Evolutionary conservation across 768 basidiomycete species (phyloP), one percentile per base, ranked within the genome.

Genomic region (Leccinellum luteum): DNA sequence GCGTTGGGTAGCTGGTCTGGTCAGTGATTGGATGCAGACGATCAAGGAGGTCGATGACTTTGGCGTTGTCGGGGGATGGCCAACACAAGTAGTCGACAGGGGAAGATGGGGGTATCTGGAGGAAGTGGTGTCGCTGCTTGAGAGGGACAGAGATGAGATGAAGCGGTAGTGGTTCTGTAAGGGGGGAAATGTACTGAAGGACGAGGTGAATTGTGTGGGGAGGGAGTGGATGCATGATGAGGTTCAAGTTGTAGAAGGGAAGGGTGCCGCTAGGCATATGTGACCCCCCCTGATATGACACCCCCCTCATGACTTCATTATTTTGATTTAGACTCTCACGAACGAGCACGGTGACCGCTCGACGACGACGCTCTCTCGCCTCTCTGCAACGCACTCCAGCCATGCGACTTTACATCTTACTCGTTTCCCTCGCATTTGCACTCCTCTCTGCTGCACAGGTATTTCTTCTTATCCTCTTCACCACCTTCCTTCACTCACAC

Each of bases 101-200:
- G 61, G 81, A 72, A 25, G 81, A 74, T 9, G 81, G 76, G 27
- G 78, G 69, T 56, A 90, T 73, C 19, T 72, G 65, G 48, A 91
- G 82, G 70, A 87, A 86, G 58, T 74, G 80, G 67, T 89, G 88
- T 35, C 89, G 78, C 68, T 88, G 84, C 3, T 76, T 75, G 31
- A 89, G 80, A 19, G 82, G 74, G 5, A 69, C 69, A 1, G 87
- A 89, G 56, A 90, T 62, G 48, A 90, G 77, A 67, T 86, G 80
- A 0, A 77, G 73, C 1, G 89, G 87, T 38, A 91, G 69, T 1
- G 78, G 76, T n/a, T 70, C 71, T 17, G 70, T 63, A 48, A 84
- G 76, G 4, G 83, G 80, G 32, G 75, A 74, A 58, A 90, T 82
- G 67, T 85, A 83, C 61, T 82, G 77, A 30, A 89, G 80, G 43